Percentiles rank a stretch among this genome's conserved stretches.
phyloP scores from a whole-genome alignment of 2,329 filamentous ascomycete genomes.

The Elsinoe ampelina region DNA sequence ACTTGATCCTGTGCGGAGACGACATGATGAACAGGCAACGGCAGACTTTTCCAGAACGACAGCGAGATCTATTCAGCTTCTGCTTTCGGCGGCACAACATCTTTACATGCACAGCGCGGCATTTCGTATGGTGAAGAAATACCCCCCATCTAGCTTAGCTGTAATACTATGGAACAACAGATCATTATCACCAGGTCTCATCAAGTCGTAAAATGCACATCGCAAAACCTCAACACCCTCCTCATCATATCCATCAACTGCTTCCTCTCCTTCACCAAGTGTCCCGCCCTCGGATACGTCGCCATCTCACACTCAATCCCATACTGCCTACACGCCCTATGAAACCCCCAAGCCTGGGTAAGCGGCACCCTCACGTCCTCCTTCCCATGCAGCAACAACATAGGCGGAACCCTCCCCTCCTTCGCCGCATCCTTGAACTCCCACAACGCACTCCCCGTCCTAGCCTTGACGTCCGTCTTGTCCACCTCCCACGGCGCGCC shows the following conservation, averaged over 20 bases:
- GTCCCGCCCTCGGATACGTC: constrained; percentile 28
- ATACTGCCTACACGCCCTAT: constrained; percentile 23
- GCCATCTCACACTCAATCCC: constrained; percentile 28
- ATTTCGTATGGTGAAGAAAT: neutral
- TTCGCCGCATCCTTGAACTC: constrained; percentile 22
- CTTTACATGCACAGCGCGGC: constrained; percentile 1
- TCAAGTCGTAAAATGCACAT: constrained; percentile 15
- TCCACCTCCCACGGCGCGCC: constrained; percentile 23
- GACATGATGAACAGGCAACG: neutral
- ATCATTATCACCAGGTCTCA: neutral
- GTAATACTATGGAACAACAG: neutral
- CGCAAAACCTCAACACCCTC: constrained; percentile 20
- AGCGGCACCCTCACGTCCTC: constrained; percentile 28
- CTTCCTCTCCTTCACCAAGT: constrained; percentile 25
- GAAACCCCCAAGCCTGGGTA: constrained; percentile 28
- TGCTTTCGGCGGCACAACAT: neutral
- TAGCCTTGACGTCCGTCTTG: constrained; percentile 17
- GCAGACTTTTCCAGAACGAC: neutral
- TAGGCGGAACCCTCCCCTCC: constrained; percentile 22
- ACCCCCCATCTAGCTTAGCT: neutral
- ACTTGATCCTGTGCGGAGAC: constrained; percentile 3
- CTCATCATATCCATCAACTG: constrained; percentile 23
- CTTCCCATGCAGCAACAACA: constrained; percentile 30
- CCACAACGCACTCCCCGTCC: constrained; percentile 24
- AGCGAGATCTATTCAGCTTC: neutral